A percentile compares a stretch with the other conserved stretches of the same genome.
Conservation (phyloP, 1,284 basidiomycete species). For the Peniophora sp. region DNA sequence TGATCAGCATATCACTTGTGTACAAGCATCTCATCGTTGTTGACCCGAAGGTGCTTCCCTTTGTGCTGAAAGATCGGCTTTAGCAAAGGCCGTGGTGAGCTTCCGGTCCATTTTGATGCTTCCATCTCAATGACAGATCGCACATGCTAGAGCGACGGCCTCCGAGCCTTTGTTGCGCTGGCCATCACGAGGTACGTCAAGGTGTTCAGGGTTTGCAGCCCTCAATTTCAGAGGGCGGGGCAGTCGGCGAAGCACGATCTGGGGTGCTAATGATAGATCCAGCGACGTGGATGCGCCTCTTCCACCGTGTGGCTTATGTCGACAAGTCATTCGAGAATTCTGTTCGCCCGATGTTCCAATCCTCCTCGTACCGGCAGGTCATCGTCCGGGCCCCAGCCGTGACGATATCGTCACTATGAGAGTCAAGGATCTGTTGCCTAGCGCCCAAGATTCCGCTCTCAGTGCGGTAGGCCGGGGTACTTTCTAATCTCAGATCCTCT, state of each 20-base stretch:
- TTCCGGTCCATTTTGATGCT: neutral
- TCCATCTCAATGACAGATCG: too few species aligned
- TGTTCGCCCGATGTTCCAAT: conserved; percentile 72
- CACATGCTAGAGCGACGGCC: conserved; percentile 63
- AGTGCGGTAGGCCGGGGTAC: too few species aligned
- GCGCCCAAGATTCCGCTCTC: too few species aligned
- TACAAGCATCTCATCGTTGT: neutral
- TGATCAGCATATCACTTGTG: neutral
- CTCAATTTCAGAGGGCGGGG: neutral
- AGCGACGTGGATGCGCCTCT: conserved; percentile 60
- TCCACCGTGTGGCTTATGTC: conserved; percentile 87
- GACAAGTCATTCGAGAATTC: conserved; percentile 89
- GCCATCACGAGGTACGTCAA: conserved; percentile 60
- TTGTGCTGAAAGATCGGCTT: conserved; percentile 84
- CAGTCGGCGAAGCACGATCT: too few species aligned
- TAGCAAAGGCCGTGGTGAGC: conserved; percentile 80
- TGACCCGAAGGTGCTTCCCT: conserved; percentile 55
- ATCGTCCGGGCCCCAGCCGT: conserved; percentile 17
- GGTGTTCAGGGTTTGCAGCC: neutral
- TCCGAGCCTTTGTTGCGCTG: conserved; percentile 56
- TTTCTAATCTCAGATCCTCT: too few species aligned
- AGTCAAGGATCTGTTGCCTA: too few species aligned
- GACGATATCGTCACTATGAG: too few species aligned
- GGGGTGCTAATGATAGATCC: neutral
- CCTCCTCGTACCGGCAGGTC: conserved; percentile 68